Evolutionary conservation across 2,329 filamentous ascomycete species (phyloP).

Genomic region (Colletotrichum sp.): DNA sequence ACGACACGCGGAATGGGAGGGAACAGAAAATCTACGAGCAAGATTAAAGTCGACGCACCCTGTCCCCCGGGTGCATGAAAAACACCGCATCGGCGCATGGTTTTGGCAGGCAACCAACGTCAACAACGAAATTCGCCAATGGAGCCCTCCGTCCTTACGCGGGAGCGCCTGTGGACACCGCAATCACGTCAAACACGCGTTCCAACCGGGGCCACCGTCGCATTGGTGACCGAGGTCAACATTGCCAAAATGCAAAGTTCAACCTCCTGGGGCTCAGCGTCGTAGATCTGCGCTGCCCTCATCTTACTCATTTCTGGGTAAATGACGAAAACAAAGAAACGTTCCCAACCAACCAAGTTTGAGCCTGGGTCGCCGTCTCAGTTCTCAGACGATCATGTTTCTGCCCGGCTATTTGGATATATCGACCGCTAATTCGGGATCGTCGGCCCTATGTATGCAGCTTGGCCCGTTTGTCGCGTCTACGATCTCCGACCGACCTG

Average conservation of each 20-base stretch:
- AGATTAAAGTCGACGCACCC: background rate
- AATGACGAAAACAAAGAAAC: background rate
- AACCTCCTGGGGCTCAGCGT: background rate
- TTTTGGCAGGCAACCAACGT: background rate
- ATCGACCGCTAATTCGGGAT: background rate
- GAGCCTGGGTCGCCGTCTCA: background rate
- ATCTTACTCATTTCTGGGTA: background rate
- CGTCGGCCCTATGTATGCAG: background rate
- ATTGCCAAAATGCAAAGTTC: background rate
- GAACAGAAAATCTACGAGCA: background rate
- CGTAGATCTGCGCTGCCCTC: conserved; percentile 1
- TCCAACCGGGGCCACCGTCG: background rate
- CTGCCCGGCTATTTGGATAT: background rate
- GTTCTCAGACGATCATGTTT: background rate
- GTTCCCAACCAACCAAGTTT: background rate
- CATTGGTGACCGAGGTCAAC: background rate
- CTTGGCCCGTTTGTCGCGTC: background rate
- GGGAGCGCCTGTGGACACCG: background rate
- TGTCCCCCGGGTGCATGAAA: background rate
- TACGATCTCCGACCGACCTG: background rate
- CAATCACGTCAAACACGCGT: background rate
- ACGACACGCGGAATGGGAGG: background rate
- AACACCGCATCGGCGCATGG: background rate
- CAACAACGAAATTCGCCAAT: background rate
- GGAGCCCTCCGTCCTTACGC: background rate